phyloP scores from a whole-genome alignment of 805 yeast species.

The Wickerhamiella qilinensis region DNA sequence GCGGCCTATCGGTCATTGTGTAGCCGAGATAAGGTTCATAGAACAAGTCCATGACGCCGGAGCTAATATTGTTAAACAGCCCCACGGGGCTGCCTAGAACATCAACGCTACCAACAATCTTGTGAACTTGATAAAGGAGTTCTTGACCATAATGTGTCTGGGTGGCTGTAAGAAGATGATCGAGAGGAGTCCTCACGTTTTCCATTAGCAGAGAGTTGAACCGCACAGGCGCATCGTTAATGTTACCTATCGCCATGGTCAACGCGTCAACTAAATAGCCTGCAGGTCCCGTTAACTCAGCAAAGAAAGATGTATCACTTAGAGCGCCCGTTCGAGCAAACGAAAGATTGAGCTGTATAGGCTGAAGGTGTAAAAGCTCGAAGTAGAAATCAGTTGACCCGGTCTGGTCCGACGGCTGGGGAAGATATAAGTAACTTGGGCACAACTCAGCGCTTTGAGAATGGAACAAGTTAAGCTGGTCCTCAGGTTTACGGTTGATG shows the following conservation, averaged over 20 bases:
- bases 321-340: slow-evolving; percentile 56
- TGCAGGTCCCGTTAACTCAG: neutral
- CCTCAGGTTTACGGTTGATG: slow-evolving; percentile 30
- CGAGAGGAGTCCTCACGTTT: slow-evolving; percentile 74
- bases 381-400: slow-evolving; percentile 68
- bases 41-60: slow-evolving; percentile 92
- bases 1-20: slow-evolving; percentile 86
- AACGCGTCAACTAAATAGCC: slow-evolving; percentile 60
- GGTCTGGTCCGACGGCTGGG: slow-evolving; percentile 44
- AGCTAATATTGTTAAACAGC: slow-evolving; percentile 74
- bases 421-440: too few species aligned
- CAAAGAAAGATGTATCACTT: slow-evolving; percentile 47
- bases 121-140: slow-evolving; percentile 79
- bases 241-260: slow-evolving; percentile 94
- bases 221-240: slow-evolving; percentile 90
- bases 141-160: slow-evolving; percentile 84
- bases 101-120: slow-evolving; percentile 90
- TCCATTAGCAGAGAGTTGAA: slow-evolving; percentile 77
- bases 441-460: slow-evolving; percentile 34
- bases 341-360: slow-evolving; percentile 72
- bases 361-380: slow-evolving; percentile 85
- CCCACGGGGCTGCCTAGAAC: slow-evolving; percentile 96
- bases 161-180: slow-evolving; percentile 51
- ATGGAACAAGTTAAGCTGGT: slow-evolving; percentile 1
- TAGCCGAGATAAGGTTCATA: slow-evolving; percentile 97